Evolutionary conservation across 495 filamentous ascomycete species (phyloP).

Genomic region (Xylaria acuta): DNA sequence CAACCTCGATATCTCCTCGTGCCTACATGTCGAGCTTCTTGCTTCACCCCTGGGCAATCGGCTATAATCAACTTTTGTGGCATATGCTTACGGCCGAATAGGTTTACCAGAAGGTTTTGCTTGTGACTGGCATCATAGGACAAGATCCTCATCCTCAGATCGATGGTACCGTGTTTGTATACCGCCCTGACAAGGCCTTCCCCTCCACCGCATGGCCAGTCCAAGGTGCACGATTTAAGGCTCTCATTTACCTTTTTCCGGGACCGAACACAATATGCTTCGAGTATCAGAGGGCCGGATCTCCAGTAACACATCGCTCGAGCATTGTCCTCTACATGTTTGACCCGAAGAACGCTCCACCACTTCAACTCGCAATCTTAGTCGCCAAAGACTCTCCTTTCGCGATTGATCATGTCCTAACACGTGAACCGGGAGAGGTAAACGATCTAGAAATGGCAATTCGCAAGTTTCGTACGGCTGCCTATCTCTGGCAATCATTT

Average conservation of each 20-base stretch:
- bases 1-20: background rate
- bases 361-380: conserved; percentile 83
- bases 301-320: conserved; percentile 66
- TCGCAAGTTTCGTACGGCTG: conserved; percentile 86
- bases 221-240: conserved; percentile 85
- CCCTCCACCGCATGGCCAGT: conserved; percentile 85
- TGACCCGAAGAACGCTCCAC: conserved; percentile 74
- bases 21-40: background rate
- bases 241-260: conserved; percentile 82
- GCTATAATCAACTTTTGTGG: conserved; percentile 12
- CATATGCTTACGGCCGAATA: conserved; percentile 42
- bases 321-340: conserved; percentile 85
- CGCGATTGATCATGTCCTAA: conserved; percentile 82
- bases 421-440: conserved; percentile 75
- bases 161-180: conserved; percentile 81
- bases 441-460: conserved; percentile 80
- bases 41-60: background rate
- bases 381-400: conserved; percentile 87
- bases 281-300: conserved; percentile 80
- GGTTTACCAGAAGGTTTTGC: conserved; percentile 89
- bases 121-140: conserved; percentile 79
- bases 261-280: conserved; percentile 86
- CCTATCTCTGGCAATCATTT: conserved; percentile 95
- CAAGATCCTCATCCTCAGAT: conserved; percentile 69
- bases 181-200: conserved; percentile 82